These are phyloP conservation scores for Phellinidium pouzarii DNA, from an alignment of 1,284 basidiomycete species.

Conservation along the genomic window DNA sequence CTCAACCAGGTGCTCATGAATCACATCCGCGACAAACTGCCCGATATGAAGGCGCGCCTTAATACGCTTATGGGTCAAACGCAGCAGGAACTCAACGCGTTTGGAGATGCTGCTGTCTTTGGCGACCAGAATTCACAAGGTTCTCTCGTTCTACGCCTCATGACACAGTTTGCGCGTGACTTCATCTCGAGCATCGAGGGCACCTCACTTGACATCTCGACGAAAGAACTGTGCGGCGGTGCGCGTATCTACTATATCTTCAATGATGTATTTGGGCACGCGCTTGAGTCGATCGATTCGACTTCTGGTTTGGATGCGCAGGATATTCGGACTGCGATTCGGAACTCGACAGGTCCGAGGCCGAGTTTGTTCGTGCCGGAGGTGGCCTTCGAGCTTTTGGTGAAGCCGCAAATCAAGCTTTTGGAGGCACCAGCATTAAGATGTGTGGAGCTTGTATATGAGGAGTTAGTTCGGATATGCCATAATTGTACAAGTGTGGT, in stretches of 20 bases:
- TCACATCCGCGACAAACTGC: slow-evolving; percentile 97
- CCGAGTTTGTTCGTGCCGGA: slow-evolving; percentile 97
- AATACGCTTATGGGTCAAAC: slow-evolving; percentile 99
- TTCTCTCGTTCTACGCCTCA: slow-evolving; percentile 83
- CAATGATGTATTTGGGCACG: slow-evolving; percentile 95
- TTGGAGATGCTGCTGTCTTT: slow-evolving; percentile 90
- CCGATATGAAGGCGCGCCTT: slow-evolving; percentile 98
- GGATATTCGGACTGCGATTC: slow-evolving; percentile 96
- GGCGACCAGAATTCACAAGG: slow-evolving; percentile 93
- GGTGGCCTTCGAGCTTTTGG: slow-evolving; percentile 93
- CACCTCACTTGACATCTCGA: slow-evolving; percentile 94
- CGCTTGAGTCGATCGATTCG: slow-evolving; percentile 86
- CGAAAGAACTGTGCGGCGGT: slow-evolving; percentile 97
- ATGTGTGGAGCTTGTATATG: slow-evolving; percentile 97
- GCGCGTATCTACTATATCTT: slow-evolving; percentile 99
- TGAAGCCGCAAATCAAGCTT: slow-evolving; percentile 98
- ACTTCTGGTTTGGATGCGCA: slow-evolving; percentile 87
- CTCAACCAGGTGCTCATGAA: slow-evolving; percentile 95
- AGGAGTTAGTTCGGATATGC: slow-evolving; percentile 99
- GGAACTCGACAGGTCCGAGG: slow-evolving; percentile 95
- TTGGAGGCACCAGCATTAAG: slow-evolving; percentile 90
- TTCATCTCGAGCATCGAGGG: slow-evolving; percentile 98
- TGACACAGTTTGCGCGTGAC: slow-evolving; percentile 98
- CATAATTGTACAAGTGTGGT: slow-evolving; percentile 94
- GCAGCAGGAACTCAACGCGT: slow-evolving; percentile 95